A percentile compares a stretch with the other conserved stretches of the same genome.
These are phyloP conservation scores for Spathaspora sp. DNA, from an alignment of 805 yeast species.

Conservation along the genomic window DNA sequence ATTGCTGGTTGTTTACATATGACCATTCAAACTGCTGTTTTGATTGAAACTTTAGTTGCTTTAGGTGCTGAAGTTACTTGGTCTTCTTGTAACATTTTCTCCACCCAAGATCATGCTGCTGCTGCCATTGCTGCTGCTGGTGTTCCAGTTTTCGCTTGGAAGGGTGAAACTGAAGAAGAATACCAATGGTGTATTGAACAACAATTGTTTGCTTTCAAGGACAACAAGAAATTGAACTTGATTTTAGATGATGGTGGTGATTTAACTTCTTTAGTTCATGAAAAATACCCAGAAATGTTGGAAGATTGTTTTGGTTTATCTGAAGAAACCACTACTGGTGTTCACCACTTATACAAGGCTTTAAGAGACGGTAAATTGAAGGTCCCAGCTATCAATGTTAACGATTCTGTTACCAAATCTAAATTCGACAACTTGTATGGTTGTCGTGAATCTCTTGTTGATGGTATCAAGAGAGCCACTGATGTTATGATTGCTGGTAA, in stretches of 20 bases:
- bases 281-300: constrained; percentile 96
- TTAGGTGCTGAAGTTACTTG: constrained; percentile 99
- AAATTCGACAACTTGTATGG: constrained; percentile 99
- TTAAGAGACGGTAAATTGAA: constrained; percentile 80
- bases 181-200: constrained; percentile 99
- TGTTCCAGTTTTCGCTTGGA: constrained; percentile 99
- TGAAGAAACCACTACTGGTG: constrained; percentile 99
- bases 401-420: constrained; percentile 98
- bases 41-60: constrained; percentile 94
- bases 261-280: constrained; percentile 93
- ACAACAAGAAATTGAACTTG: constrained; percentile 89
- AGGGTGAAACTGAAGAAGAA: constrained; percentile 99
- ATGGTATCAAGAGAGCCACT: constrained; percentile 99
- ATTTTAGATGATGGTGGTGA: constrained; percentile 99
- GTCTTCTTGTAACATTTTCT: constrained; percentile 99
- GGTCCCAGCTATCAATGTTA: constrained; percentile 99
- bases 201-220: constrained; percentile 97
- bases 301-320: constrained; percentile 92
- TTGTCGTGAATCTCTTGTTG: constrained; percentile 97
- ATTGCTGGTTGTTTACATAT: constrained; percentile 99
- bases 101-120: constrained; percentile 99
- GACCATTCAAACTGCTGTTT: constrained; percentile 99
- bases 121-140: constrained; percentile 99
- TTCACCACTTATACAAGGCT: constrained; percentile 97
- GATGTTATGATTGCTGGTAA: constrained; percentile 99